Percentiles rank a stretch among this genome's conserved stretches.
phyloP scores from a whole-genome alignment of 331 rosid genomes.

The Dryas integrifolia region DNA sequence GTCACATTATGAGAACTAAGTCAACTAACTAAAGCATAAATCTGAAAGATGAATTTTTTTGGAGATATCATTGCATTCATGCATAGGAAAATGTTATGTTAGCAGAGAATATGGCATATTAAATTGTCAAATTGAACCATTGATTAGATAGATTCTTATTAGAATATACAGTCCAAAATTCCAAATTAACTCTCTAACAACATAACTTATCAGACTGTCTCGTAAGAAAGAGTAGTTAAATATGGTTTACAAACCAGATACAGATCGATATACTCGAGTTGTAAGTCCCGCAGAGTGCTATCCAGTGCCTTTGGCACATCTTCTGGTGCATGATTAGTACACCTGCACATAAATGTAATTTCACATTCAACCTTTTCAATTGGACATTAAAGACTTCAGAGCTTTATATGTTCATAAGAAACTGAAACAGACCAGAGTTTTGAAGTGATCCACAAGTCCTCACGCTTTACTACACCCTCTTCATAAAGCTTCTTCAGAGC shows the following conservation, averaged over 20 bases:
- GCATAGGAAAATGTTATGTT: background rate
- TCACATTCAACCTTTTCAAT: background rate
- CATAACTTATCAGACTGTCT: background rate
- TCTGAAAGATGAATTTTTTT: background rate
- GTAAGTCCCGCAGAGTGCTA: constrained; percentile 46
- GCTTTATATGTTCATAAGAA: background rate
- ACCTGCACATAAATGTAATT: constrained; percentile 32
- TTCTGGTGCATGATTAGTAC: constrained; percentile 54
- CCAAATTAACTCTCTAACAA: background rate
- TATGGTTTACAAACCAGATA: constrained; percentile 43
- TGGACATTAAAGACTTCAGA: background rate
- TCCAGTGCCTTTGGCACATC: constrained; percentile 64
- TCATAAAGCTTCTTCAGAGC: constrained; percentile 53
- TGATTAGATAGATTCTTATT: background rate
- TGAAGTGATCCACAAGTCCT: constrained; percentile 61
- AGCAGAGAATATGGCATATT: background rate
- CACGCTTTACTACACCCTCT: constrained; percentile 56
- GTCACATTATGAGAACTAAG: background rate
- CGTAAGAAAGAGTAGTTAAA: background rate
- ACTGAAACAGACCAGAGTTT: constrained; percentile 53
- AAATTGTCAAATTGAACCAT: background rate
- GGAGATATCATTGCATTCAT: background rate
- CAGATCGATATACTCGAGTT: constrained; percentile 62
- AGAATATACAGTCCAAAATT: background rate
- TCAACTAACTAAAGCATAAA: background rate